Evolutionary conservation across 805 yeast genomes (phyloP).

Genomic region (Kluyveromyces nonfermentans): DNA sequence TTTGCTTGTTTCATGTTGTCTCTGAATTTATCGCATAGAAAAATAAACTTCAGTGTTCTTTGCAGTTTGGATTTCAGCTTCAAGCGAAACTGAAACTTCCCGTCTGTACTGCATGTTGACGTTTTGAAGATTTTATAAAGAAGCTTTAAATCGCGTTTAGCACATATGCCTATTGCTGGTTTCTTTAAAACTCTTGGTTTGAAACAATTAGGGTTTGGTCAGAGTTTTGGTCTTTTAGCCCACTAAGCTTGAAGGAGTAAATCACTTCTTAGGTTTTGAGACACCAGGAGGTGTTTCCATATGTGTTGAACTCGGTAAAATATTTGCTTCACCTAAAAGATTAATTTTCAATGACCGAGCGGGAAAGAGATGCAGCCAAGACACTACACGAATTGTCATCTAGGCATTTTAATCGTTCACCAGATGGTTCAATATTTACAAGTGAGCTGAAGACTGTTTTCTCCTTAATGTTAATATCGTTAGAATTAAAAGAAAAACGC

Average conservation of each 20-base stretch:
- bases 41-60: neutral
- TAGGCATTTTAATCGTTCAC: constrained; percentile 40
- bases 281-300: constrained; percentile 4
- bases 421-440: constrained; percentile 42
- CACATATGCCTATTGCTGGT: neutral
- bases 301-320: neutral
- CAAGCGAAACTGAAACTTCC: neutral
- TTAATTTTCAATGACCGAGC: neutral
- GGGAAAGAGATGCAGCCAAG: neutral
- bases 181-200: neutral
- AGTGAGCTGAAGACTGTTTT: constrained; percentile 54
- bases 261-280: neutral
- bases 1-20: neutral
- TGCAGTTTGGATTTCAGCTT: neutral
- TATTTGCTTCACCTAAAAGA: neutral
- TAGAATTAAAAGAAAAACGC: constrained; percentile 30
- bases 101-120: neutral
- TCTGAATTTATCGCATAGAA: neutral
- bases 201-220: too few relatives aligned
- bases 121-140: neutral
- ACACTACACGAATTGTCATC: constrained; percentile 36
- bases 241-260: neutral
- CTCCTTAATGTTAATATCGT: constrained; percentile 40
- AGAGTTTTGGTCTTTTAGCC: too few relatives aligned
- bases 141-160: neutral